These are phyloP conservation scores for Amesomyces nigricolor DNA, from an alignment of 2,329 filamentous ascomycete genomes.

Conservation along the genomic window DNA sequence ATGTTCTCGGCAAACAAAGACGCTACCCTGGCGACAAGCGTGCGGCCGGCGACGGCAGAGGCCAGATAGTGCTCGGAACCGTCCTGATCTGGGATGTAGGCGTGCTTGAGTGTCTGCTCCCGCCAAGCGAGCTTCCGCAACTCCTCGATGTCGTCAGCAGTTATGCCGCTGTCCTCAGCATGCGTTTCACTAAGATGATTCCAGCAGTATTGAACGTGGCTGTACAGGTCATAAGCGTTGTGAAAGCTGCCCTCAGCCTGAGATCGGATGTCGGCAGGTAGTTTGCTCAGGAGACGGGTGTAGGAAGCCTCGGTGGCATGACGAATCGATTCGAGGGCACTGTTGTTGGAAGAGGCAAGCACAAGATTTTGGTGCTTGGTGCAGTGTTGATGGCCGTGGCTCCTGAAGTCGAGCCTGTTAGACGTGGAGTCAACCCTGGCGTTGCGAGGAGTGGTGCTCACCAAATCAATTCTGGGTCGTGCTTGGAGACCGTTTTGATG, in stretches of 20 bases:
- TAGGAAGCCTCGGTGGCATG: slow-evolving; percentile 37
- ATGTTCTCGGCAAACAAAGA: slow-evolving; percentile 40
- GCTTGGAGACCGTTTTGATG: slow-evolving; percentile 47
- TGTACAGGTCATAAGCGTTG: slow-evolving; percentile 50
- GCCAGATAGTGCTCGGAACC: slow-evolving; percentile 35
- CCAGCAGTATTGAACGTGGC: slow-evolving; percentile 51
- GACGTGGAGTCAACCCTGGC: background rate
- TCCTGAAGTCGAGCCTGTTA: slow-evolving; percentile 23
- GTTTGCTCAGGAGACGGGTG: slow-evolving; percentile 34
- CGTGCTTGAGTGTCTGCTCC: slow-evolving; percentile 55
- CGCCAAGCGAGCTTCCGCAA: slow-evolving; percentile 59
- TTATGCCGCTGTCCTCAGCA: slow-evolving; percentile 33
- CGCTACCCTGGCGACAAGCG: slow-evolving; percentile 42
- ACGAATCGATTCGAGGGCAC: slow-evolving; percentile 18
- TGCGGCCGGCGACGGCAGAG: slow-evolving; percentile 49
- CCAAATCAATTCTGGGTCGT: slow-evolving; percentile 43
- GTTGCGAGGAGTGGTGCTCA: slow-evolving; percentile 20
- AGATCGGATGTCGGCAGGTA: slow-evolving; percentile 37
- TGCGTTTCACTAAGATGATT: slow-evolving; percentile 44
- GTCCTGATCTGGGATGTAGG: slow-evolving; percentile 55
- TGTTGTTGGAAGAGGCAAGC: slow-evolving; percentile 26
- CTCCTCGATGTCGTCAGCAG: slow-evolving; percentile 43
- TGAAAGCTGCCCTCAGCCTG: slow-evolving; percentile 36
- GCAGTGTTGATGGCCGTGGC: slow-evolving; percentile 38
- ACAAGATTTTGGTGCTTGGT: slow-evolving; percentile 33